Conservation (phyloP, 768 basidiomycete species). For the Trametes punicea region DNA sequence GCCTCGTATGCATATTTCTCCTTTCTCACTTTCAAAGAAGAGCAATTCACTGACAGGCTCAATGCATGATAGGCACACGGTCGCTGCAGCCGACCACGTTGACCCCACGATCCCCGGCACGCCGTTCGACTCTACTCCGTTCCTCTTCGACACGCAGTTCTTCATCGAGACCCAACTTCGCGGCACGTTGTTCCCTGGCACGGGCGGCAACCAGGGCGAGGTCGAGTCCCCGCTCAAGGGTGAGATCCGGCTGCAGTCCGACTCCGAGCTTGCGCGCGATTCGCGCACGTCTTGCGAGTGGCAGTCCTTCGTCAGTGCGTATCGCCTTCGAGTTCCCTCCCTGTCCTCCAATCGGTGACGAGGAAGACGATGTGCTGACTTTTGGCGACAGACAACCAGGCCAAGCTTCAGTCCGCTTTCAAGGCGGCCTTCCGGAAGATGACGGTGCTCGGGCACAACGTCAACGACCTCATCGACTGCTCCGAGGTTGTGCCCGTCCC, state of each 20-base stretch:
- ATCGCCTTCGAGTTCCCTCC: background rate
- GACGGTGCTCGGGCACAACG: constrained; percentile 11
- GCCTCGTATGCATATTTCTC: constrained; percentile 18
- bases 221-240: constrained; percentile 23
- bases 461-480: constrained; percentile 10
- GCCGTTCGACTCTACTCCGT: constrained; percentile 26
- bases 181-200: constrained; percentile 25
- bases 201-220: constrained; percentile 22
- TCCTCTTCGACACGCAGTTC: constrained; percentile 28
- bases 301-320: constrained; percentile 25
- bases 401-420: constrained; percentile 22
- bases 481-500: constrained; percentile 13
- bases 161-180: constrained; percentile 41
- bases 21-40: no score
- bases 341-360: no score
- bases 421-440: constrained; percentile 15
- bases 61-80: constrained; percentile 26
- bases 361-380: background rate
- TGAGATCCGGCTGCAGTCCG: constrained; percentile 30
- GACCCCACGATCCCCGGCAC: constrained; percentile 22
- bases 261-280: constrained; percentile 25
- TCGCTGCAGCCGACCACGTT: constrained; percentile 28
- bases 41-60: no score
- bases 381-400: constrained; percentile 19
- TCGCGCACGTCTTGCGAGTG: constrained; percentile 26